Base-by-base conservation (phyloP, 164 flowering plant species). In the Malania oleifera region DNA sequence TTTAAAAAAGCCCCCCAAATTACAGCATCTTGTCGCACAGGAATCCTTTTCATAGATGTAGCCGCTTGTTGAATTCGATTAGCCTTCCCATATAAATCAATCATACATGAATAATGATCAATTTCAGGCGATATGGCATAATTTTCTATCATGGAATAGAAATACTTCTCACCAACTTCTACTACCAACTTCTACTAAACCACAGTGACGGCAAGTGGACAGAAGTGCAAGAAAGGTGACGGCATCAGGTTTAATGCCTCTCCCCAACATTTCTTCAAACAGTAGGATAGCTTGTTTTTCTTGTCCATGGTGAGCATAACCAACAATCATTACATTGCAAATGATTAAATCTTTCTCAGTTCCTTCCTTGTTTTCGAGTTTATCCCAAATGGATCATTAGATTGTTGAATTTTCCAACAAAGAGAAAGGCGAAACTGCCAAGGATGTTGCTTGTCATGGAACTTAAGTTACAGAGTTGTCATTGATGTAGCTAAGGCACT, bases 81-180 rank as follows among this genome's bases (percentile, higher is more conserved):
- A 41, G 82, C 80, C 64, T 87, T 68, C 9, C 96, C 96, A 69
- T 83, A 84, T 20, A 91, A 62, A 73, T 91, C 96, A 63, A 87
- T 72, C 91, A 87, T 83, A 54, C 98, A 83, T 9, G 92, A 77
- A 67, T 88, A 89, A 65, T 91, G 98, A 60, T 85, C 83, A 18
- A 66, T 80, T 70, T 80, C 89, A 1, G 93, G 98, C 13, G 40
- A 3, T 59, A 91, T 58, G 14, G 58, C 68, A 24, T 82, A 76
- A 46, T 78, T 75, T 57, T 72, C 52, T 28, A 44, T 71, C 95
- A 91, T 87, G 52, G 85, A 81, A 17, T 55, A 7, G 46, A 91
- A 89, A 60, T 75, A 76, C 6, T 63, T 72, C 63, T 89, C 95
- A 6, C 95, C 98, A 17, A 39, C 17, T 41, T 79, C n/a, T n/a